Evolutionary conservation across 2,329 filamentous ascomycete species (phyloP).

Genomic region (Ophiostoma himal-ulmi): DNA sequence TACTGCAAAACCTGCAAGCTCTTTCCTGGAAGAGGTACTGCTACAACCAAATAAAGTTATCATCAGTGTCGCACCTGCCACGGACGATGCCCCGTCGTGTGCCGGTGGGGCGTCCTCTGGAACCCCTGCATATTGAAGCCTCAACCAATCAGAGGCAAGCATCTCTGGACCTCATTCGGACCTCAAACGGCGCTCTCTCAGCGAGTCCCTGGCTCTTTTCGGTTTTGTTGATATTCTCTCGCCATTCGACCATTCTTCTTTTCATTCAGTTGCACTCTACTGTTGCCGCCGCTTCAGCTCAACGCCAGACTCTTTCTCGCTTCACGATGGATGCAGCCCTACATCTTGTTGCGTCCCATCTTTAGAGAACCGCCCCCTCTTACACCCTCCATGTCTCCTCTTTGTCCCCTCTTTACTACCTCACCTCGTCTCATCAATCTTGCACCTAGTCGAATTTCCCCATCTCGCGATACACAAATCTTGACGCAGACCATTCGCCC

Average conservation of each 20-base stretch:
- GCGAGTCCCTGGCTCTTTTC: background rate
- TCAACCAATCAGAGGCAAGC: conserved; percentile 22
- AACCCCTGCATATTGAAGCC: conserved; percentile 23
- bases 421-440: conserved; percentile 8
- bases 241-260: background rate
- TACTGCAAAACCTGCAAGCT: background rate
- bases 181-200: conserved; percentile 18
- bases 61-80: conserved; percentile 15
- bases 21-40: background rate
- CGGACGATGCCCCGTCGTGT: conserved; percentile 16
- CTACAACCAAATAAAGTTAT: conserved; percentile 10
- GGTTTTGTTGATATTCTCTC: background rate
- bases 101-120: conserved; percentile 23
- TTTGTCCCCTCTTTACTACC: background rate
- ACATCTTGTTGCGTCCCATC: conserved; percentile 7
- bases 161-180: conserved; percentile 5
- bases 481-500: conserved; percentile 10
- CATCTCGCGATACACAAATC: conserved; percentile 11
- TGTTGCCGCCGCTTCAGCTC: background rate
- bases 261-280: background rate
- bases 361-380: background rate
- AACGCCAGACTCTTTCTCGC: background rate
- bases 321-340: conserved; percentile 13
- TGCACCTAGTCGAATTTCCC: background rate
- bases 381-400: background rate